A percentile compares a stretch with the other conserved stretches of the same genome.
phyloP scores from a whole-genome alignment of 345 rosid species.

The Eucalyptus brandiana region DNA sequence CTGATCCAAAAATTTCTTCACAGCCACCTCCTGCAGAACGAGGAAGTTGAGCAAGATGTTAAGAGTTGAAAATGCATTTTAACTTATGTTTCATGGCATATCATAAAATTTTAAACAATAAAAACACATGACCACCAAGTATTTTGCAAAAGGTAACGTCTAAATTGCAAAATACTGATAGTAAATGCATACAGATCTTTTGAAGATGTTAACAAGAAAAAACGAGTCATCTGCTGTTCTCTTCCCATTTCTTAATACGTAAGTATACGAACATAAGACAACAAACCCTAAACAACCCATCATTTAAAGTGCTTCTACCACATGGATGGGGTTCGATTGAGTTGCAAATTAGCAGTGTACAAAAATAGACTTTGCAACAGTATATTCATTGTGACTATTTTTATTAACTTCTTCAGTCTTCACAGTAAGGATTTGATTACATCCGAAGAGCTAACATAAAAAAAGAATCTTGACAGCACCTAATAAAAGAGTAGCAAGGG shows the following conservation, averaged over 20 bases:
- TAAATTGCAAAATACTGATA: background rate
- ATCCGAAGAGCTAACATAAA: background rate
- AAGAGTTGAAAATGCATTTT: background rate
- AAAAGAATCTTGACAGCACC: background rate
- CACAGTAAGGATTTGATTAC: background rate
- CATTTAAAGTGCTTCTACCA: background rate
- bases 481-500: background rate
- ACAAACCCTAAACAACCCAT: background rate
- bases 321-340: background rate
- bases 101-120: background rate
- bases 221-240: background rate
- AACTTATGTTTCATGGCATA: background rate
- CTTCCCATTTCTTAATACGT: background rate
- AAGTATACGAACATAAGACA: background rate
- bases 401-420: background rate
- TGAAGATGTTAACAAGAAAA: background rate
- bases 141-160: background rate
- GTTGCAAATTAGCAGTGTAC: background rate
- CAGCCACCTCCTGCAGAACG: constrained; percentile 83
- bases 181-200: background rate
- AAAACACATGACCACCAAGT: background rate
- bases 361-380: background rate
- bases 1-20: constrained; percentile 98
- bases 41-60: background rate
- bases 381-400: background rate